Percentiles rank a stretch among this genome's conserved stretches.
Conservation (phyloP, 2,329 filamentous ascomycete species). For the Ceratocystis ficicola region DNA sequence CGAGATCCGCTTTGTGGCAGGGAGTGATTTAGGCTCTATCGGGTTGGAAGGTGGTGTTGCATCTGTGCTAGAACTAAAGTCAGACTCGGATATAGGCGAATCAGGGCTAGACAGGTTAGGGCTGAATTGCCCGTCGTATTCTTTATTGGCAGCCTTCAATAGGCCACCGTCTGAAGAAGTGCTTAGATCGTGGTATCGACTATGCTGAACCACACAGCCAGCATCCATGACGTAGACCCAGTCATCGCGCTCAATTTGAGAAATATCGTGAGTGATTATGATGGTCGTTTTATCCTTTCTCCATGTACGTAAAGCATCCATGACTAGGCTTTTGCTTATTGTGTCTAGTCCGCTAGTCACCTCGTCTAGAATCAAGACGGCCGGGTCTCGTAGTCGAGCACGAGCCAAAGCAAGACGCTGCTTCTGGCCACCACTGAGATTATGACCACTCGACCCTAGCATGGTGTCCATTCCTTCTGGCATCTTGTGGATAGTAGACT, state of each 20-base stretch:
- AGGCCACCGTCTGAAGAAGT: not conserved
- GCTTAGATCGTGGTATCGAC: not conserved
- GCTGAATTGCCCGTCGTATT: not conserved
- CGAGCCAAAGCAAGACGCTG: constrained; percentile 73
- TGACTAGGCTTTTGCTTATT: constrained; percentile 50
- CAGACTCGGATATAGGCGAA: not conserved
- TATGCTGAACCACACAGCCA: constrained; percentile 49
- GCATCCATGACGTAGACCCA: constrained; percentile 70
- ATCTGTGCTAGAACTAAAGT: not conserved
- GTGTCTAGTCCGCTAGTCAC: constrained; percentile 49
- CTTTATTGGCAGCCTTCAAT: not conserved
- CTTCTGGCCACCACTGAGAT: constrained; percentile 72
- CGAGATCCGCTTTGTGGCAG: not conserved
- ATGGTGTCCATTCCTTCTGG: constrained; percentile 59
- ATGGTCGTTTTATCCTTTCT: constrained; percentile 73
- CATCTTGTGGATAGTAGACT: constrained; percentile 52
- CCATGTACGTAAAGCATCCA: constrained; percentile 68
- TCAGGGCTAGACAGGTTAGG: not conserved
- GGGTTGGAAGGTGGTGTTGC: not conserved
- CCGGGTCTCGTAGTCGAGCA: constrained; percentile 62
- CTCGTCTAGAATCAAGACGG: constrained; percentile 61
- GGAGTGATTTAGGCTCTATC: not conserved
- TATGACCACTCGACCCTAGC: constrained; percentile 53
- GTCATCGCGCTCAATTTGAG: constrained; percentile 59
- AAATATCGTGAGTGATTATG: constrained; percentile 81